phyloP scores from a whole-genome alignment of 169 alveolate genomes.

The Plasmodium billcollinsi region DNA sequence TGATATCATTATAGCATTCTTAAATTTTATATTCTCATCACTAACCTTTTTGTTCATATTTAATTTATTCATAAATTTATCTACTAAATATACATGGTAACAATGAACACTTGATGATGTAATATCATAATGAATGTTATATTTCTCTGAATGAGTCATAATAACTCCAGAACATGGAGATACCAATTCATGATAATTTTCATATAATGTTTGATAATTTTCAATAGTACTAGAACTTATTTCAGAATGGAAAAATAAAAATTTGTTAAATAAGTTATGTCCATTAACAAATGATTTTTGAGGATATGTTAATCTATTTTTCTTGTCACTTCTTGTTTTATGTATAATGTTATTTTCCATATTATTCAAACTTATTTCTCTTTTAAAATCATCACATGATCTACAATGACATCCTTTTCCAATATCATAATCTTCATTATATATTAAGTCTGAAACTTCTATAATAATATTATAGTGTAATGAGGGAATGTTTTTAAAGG shows the following conservation, averaged over 20 bases:
- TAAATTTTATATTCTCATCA: background rate
- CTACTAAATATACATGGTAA: conserved; percentile 43
- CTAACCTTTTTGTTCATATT: background rate
- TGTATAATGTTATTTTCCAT: conserved; percentile 48
- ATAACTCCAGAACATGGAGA: conserved; percentile 72
- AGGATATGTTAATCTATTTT: conserved; percentile 23
- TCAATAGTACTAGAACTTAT: conserved; percentile 28
- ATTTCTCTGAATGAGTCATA: conserved; percentile 47
- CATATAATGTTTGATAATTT: conserved; percentile 23
- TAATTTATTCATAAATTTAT: conserved; percentile 42
- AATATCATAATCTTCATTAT: conserved; percentile 30
- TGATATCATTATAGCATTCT: conserved; percentile 10
- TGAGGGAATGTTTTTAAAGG: conserved; percentile 56
- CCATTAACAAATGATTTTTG: conserved; percentile 55
- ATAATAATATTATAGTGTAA: conserved; percentile 39
- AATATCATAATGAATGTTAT: conserved; percentile 50
- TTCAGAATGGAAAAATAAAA: conserved; percentile 37
- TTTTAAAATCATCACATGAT: conserved; percentile 30
- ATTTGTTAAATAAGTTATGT: conserved; percentile 25
- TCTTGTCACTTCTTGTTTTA: conserved; percentile 14
- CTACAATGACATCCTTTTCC: conserved; percentile 47
- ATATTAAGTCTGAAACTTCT: conserved; percentile 55
- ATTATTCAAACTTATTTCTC: conserved; percentile 17
- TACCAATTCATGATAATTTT: conserved; percentile 33
- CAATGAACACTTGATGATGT: conserved; percentile 5